Evolutionary conservation across 2,329 filamentous ascomycete genomes (phyloP).

Genomic region (Xylaria sp.): DNA sequence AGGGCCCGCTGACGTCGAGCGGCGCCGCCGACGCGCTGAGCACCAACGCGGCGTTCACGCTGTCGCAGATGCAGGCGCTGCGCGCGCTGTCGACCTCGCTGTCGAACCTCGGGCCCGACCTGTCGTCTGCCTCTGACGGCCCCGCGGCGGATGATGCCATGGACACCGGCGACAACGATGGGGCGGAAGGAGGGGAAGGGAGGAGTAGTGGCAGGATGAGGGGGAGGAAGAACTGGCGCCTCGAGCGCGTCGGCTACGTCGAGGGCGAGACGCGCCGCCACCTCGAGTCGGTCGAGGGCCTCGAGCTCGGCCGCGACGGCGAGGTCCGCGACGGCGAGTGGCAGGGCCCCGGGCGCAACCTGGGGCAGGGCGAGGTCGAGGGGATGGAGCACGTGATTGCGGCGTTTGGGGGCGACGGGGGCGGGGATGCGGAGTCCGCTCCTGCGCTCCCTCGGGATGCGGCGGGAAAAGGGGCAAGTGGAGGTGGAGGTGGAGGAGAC

Average conservation of each 20-base stretch:
- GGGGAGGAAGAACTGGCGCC: conserved; percentile 61
- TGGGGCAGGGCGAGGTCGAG: conserved; percentile 58
- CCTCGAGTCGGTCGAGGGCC: conserved; percentile 68
- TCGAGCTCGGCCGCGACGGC: conserved; percentile 65
- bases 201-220: too few species aligned
- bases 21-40: conserved; percentile 60
- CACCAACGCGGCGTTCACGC: conserved; percentile 75
- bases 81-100: conserved; percentile 65
- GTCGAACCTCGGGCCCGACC: conserved; percentile 65
- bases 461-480: background rate
- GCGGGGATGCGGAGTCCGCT: conserved; percentile 1
- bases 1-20: conserved; percentile 53
- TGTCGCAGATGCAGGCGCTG: conserved; percentile 81
- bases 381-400: conserved; percentile 56
- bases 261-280: conserved; percentile 78
- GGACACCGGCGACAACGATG: conserved; percentile 35
- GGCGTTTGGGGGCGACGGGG: conserved; percentile 44
- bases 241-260: conserved; percentile 79
- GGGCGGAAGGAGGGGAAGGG: conserved; percentile 28
- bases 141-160: conserved; percentile 34
- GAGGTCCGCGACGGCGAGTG: conserved; percentile 68
- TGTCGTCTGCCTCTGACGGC: conserved; percentile 41
- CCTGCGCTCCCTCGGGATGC: background rate
- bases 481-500: conserved; percentile 3
- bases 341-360: conserved; percentile 56